Evolutionary conservation across 805 yeast species (phyloP).

Genomic region (Hanseniaspora opuntiae): DNA sequence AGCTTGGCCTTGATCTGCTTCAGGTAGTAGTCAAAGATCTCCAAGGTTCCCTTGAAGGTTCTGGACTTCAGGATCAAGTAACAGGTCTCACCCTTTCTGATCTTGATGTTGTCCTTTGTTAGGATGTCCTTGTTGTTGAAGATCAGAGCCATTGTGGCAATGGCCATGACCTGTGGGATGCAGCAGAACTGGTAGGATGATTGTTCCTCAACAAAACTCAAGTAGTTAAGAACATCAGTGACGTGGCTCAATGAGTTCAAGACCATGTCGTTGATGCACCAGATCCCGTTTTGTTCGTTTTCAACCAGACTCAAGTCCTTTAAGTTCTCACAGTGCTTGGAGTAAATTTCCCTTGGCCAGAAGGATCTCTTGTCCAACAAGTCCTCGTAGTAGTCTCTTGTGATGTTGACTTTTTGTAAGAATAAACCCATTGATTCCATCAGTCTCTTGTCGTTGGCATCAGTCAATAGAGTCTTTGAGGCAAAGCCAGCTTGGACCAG

Average conservation of each 20-base stretch:
- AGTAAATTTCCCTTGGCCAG: constrained; percentile 94
- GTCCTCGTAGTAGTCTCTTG: constrained; percentile 89
- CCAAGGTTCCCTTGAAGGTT: constrained; percentile 60
- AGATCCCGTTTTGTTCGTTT: constrained; percentile 41
- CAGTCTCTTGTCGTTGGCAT: constrained; percentile 35
- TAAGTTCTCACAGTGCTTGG: constrained; percentile 54
- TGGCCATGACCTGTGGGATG: constrained; percentile 98
- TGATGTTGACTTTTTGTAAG: constrained; percentile 89
- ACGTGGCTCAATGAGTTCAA: constrained; percentile 68
- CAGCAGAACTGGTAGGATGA: constrained; percentile 84
- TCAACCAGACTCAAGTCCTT: constrained; percentile 44
- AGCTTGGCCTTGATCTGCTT: constrained; percentile 68
- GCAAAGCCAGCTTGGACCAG: constrained; percentile 66
- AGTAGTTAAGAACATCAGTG: constrained; percentile 58
- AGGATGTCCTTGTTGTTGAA: constrained; percentile 69
- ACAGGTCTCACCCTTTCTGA: constrained; percentile 80
- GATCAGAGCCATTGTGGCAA: constrained; percentile 79
- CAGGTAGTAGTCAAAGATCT: constrained; percentile 62
- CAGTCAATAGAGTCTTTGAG: constrained; percentile 34
- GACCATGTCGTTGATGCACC: constrained; percentile 71
- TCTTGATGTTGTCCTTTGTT: constrained; percentile 55
- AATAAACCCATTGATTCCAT: constrained; percentile 87
- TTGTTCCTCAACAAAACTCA: constrained; percentile 65
- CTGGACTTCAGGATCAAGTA: constrained; percentile 58
- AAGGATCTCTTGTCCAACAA: constrained; percentile 81